Base-by-base conservation (phyloP, 371 early-diverging fungal species). In the Rhizomucor miehei region DNA sequence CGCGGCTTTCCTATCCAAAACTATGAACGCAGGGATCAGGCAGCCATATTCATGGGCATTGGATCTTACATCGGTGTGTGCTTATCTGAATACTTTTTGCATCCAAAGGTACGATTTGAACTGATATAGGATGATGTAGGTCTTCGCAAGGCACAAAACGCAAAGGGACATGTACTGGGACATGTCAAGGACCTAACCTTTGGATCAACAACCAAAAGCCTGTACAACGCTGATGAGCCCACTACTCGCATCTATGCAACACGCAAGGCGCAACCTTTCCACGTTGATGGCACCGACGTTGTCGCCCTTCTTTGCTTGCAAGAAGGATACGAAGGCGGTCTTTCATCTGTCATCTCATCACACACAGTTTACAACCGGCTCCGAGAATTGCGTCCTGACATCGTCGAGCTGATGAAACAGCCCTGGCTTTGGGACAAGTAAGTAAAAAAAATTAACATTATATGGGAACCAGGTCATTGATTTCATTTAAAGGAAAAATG, bases 201-300 rank as follows among this genome's bases (percentile, higher is more conserved):
- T 29, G 66, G 67, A 0, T 75, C 75, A 8, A 59, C 65, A n/a
- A 75, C 70, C 38, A 75, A 75, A 46, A 49, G 52, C 23, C 54
- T 72, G 1, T 72, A 76, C 29, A 47, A 70, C 35, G 51, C 62
- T 0, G 63, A 76, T 17, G 62, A 71, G 25, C 76, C 76, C 0
- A 67, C 68, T 3, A 75, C 76, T 6, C 76, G 76, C 48, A 72
- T 76, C 24, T 76, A 76, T 45, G 71, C 76, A 20, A 76, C 76
- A 1, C 68, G 73, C 36, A 72, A 66, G 48, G 76, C 76, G 1
- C 73, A 72, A 29, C 76, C 76, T 19, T 76, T 76, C 56, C 76
- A 76, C 25, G 70, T 69, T 3, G 76, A 75, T 45, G 76, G 73
- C 25, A 66, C 76, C 6, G 76, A 76, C 37, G 50, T 72, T 12